Conservation (phyloP, 352 stramenopile genomes). For the Phytophthora nicotianae region DNA sequence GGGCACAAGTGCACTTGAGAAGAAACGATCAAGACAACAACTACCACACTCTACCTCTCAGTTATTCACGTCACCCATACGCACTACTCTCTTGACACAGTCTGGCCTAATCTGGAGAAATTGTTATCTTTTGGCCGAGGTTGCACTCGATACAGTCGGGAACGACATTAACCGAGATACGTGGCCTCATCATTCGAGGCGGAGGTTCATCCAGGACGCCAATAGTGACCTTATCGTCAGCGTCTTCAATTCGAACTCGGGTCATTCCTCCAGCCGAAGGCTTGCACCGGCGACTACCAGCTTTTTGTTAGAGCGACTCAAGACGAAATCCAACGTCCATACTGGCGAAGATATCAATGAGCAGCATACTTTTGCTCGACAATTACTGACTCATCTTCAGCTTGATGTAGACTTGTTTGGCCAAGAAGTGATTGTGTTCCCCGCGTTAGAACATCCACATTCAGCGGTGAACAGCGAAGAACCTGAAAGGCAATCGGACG, state of each 20-base stretch:
- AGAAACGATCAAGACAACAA: slow-evolving; percentile 28
- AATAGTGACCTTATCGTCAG: slow-evolving; percentile 38
- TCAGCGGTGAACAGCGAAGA: background rate
- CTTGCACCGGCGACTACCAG: slow-evolving; percentile 27
- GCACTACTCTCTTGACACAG: slow-evolving; percentile 42
- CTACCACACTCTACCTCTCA: slow-evolving; percentile 22
- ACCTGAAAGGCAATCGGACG: slow-evolving; percentile 5
- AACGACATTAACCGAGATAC: background rate
- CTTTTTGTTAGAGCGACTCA: slow-evolving; percentile 14
- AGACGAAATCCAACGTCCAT: background rate
- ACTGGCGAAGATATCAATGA: slow-evolving; percentile 7
- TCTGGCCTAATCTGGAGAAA: slow-evolving; percentile 62
- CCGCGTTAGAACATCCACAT: slow-evolving; percentile 37
- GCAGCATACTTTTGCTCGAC: slow-evolving; percentile 39
- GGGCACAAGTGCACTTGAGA: slow-evolving; percentile 22
- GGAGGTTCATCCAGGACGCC: slow-evolving; percentile 24
- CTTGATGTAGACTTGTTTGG: slow-evolving; percentile 66
- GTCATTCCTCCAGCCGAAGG: slow-evolving; percentile 24
- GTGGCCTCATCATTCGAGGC: slow-evolving; percentile 8
- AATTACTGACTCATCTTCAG: slow-evolving; percentile 44
- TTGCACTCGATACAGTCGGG: slow-evolving; percentile 27
- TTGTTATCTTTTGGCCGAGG: slow-evolving; percentile 51
- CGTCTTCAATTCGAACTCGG: slow-evolving; percentile 53
- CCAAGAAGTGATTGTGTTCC: slow-evolving; percentile 60
- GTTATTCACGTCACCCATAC: slow-evolving; percentile 12